Evolutionary conservation across 1,284 basidiomycete species (phyloP), one percentile per base, ranked within the genome.

Genomic region (Phylloboletellus chloephorus): DNA sequence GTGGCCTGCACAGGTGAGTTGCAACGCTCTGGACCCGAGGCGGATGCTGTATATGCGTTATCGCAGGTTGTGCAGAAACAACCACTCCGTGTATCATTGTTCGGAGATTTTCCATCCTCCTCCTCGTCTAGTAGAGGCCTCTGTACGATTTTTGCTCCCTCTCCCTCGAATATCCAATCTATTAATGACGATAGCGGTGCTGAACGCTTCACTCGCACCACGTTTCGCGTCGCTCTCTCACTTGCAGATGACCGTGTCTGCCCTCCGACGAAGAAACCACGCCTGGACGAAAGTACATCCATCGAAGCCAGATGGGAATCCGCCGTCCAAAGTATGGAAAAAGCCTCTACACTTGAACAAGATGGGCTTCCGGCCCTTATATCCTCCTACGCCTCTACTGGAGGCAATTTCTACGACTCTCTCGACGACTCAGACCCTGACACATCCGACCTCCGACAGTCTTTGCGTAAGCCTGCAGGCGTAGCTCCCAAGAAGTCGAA

Each of bases 1-100:
- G 74, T 76, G 74, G 74, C 74, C 74, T 25, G 72, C 63, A 31
- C 67, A 65, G 61, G 74, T 74, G 46, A 50, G 60, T 52, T 32
- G 36, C 15, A 32, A 13, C 19, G 7, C n/a, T n/a, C 20, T 39
- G 10, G 25, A 16, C 24, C 13, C 13, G 34, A 13, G 3, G n/a
- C 4, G 19, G 29, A 30, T 37, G 25, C 25, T 46, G 44, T 47
- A 50, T 46, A 44, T 47, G 37, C 37, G 24, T 31, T 26, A 5
- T n/a, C 9, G 1, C 31, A 59, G 57, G 45, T 59, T 33, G 55
- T 61, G 3, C 57, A 55, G 35, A 58, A 48, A 16, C 31, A 47
- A 3, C 62, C 58, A n/a, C 46, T 60, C 12, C 60, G 57, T 7
- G 54, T 61, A 1, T 54, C 60, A 0, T 44, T 60, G 31, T 60